Conservation (phyloP, 2,329 filamentous ascomycete genomes). For the Fonsecaea pedrosoi region DNA sequence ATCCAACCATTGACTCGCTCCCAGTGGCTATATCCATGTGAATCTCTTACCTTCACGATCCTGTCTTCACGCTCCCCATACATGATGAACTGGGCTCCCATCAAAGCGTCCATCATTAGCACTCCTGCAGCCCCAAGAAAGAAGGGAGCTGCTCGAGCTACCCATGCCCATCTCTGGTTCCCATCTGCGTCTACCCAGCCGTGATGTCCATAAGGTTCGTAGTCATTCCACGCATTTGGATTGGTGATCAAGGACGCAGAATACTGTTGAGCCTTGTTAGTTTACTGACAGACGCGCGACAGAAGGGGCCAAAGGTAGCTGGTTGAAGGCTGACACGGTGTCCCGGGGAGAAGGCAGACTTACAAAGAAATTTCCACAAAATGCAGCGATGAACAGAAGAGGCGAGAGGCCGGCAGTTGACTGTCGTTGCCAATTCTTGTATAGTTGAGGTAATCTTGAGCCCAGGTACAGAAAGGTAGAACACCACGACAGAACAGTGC, state of each 20-base stretch:
- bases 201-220: slow-evolving; percentile 61
- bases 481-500: slow-evolving; percentile 62
- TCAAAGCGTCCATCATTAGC: slow-evolving; percentile 65
- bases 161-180: slow-evolving; percentile 63
- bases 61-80: slow-evolving; percentile 60
- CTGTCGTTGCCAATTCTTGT: slow-evolving; percentile 68
- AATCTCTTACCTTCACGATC: slow-evolving; percentile 57
- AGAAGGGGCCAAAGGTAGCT: neutral
- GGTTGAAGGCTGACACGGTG: neutral
- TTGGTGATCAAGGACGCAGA: slow-evolving; percentile 67
- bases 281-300: neutral
- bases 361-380: slow-evolving; percentile 69
- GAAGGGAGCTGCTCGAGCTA: slow-evolving; percentile 65
- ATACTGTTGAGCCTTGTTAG: slow-evolving; percentile 49
- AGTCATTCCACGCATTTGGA: slow-evolving; percentile 67
- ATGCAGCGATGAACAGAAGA: slow-evolving; percentile 69
- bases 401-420: slow-evolving; percentile 70
- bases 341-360: neutral
- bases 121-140: slow-evolving; percentile 71
- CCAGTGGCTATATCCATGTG: slow-evolving; percentile 57
- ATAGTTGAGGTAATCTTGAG: slow-evolving; percentile 68
- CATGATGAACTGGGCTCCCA: slow-evolving; percentile 68
- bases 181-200: slow-evolving; percentile 67
- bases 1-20: slow-evolving; percentile 68
- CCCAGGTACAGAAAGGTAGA: slow-evolving; percentile 64